phyloP scores from a whole-genome alignment of 1,284 basidiomycete genomes.

The Sporisorium reilianum region DNA sequence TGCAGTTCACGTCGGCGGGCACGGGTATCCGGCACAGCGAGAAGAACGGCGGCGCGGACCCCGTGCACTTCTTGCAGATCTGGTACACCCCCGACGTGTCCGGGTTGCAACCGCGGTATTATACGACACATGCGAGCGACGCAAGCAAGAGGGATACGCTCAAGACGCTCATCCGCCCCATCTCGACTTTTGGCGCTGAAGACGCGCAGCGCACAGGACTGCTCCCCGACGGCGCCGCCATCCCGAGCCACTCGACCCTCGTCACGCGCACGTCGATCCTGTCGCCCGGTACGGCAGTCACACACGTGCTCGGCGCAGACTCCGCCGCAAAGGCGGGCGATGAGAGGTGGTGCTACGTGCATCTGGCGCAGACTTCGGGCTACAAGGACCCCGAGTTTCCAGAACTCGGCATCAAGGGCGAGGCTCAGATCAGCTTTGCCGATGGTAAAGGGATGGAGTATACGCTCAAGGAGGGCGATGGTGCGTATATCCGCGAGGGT shows the following conservation, averaged over 20 bases:
- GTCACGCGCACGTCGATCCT: conserved; percentile 52
- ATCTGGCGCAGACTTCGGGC: conserved; percentile 52
- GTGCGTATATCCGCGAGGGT: conserved; percentile 48
- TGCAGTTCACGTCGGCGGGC: conserved; percentile 91
- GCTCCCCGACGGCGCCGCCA: conserved; percentile 41
- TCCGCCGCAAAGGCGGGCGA: conserved; percentile 23
- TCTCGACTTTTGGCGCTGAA: conserved; percentile 24
- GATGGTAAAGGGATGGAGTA: conserved; percentile 71
- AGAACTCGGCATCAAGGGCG: conserved; percentile 58
- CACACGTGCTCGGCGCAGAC: conserved; percentile 49
- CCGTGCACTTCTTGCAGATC: conserved; percentile 61
- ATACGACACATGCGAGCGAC: conserved; percentile 50
- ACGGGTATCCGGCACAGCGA: conserved; percentile 80
- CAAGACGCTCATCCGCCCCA: conserved; percentile 55
- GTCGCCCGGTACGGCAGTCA: conserved; percentile 26
- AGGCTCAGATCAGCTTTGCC: conserved; percentile 72
- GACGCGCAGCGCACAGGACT: conserved; percentile 37
- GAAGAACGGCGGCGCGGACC: conserved; percentile 77
- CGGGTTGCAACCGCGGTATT: conserved; percentile 51
- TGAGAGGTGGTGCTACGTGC: conserved; percentile 58
- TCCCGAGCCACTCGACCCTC: conserved; percentile 48
- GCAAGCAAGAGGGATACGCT: conserved; percentile 48
- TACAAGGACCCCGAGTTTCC: conserved; percentile 66
- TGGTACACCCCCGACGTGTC: conserved; percentile 54
- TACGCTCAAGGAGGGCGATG: conserved; percentile 68